Conservation (phyloP, 169 alveolate genomes). For the Cyclospora cayetanensis region DNA sequence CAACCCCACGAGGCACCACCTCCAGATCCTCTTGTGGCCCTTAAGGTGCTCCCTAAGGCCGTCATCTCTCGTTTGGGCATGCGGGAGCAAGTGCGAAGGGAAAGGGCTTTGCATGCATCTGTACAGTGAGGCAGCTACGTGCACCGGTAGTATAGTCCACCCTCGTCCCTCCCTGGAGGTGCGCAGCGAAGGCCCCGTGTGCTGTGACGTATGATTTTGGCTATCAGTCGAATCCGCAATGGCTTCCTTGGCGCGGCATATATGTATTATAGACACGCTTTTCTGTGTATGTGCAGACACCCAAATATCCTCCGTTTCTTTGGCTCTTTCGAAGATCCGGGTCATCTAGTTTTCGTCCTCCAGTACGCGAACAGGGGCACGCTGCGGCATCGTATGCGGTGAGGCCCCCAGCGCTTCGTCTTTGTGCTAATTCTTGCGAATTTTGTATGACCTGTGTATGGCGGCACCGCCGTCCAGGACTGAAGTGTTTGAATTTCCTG, state of each 20-base stretch:
- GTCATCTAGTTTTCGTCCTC: slow-evolving; percentile 6
- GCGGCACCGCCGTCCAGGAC: neutral
- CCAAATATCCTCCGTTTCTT: slow-evolving; percentile 40
- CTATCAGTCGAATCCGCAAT: too few relatives aligned
- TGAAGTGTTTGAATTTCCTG: neutral
- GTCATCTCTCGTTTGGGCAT: neutral
- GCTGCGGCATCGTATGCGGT: slow-evolving; percentile 38
- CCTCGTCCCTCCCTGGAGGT: too few relatives aligned
- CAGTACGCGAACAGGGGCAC: slow-evolving; percentile 49
- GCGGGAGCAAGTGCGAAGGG: slow-evolving; percentile 16
- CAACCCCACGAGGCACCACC: neutral
- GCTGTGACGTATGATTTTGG: neutral
- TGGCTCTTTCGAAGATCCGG: slow-evolving; percentile 29
- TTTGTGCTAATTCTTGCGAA: neutral
- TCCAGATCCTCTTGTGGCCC: neutral
- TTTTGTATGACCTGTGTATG: neutral
- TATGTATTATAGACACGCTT: too few relatives aligned
- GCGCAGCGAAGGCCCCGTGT: too few relatives aligned
- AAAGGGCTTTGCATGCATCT: neutral
- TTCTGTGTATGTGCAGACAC: slow-evolving; percentile 49
- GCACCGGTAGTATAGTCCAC: too few relatives aligned
- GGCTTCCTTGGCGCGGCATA: too few relatives aligned
- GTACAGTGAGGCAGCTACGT: too few relatives aligned
- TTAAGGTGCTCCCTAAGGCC: slow-evolving; percentile 4
- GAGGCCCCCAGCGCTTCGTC: neutral